Conservation (phyloP, 495 filamentous ascomycete species). For the Talaromyces adpressus region DNA sequence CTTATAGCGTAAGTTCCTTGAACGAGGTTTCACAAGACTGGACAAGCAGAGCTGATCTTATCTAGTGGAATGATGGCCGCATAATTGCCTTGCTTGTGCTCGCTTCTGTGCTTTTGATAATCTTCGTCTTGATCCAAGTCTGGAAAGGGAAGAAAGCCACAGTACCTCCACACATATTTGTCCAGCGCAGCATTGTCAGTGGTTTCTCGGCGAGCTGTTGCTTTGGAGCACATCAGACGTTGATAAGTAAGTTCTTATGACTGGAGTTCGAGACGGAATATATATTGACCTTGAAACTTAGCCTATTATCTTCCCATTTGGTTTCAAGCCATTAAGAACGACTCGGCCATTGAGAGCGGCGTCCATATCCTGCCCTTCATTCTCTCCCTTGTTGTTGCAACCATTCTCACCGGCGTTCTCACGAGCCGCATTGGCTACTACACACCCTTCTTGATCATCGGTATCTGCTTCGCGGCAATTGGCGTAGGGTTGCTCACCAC, state of each 20-base stretch:
- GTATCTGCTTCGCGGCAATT: constrained; percentile 40
- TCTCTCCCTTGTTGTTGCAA: constrained; percentile 42
- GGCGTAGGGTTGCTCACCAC: constrained; percentile 54
- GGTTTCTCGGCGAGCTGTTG: constrained; percentile 49
- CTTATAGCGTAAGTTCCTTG: constrained; percentile 14
- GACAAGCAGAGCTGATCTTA: constrained; percentile 29
- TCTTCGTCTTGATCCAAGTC: constrained; percentile 21
- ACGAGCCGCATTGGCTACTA: constrained; percentile 54
- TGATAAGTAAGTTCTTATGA: neutral
- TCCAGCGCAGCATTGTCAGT: constrained; percentile 19
- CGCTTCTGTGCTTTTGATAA: constrained; percentile 24
- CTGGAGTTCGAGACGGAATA: neutral
- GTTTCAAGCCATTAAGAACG: constrained; percentile 28
- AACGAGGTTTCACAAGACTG: constrained; percentile 9
- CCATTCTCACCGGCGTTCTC: constrained; percentile 51
- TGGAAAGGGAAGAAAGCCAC: constrained; percentile 36
- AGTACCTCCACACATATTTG: constrained; percentile 25
- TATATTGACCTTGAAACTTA: constrained; percentile 29
- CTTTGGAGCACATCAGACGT: constrained; percentile 46
- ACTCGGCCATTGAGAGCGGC: constrained; percentile 20
- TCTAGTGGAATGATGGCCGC: constrained; percentile 26
- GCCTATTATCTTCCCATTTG: constrained; percentile 27
- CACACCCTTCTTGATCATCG: constrained; percentile 46
- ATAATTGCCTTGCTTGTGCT: constrained; percentile 33
- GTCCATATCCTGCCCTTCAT: constrained; percentile 42